A percentile compares a stretch with the other conserved stretches of the same genome.
Conservation (phyloP, 306 rosid species). For the Cicer bijugum region DNA sequence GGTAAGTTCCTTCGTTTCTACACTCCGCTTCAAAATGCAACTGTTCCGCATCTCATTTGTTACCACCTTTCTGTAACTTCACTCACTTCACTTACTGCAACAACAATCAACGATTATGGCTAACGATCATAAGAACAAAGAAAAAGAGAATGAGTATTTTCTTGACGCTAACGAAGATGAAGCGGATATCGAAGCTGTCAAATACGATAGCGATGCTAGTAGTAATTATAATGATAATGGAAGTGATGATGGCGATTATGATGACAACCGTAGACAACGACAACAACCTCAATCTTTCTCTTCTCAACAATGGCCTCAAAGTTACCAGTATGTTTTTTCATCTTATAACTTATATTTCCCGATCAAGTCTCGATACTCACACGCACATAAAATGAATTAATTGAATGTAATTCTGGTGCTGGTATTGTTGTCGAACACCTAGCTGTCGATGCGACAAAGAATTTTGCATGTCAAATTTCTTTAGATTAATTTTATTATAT, state of each 20-base stretch:
- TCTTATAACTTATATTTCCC: too few species aligned
- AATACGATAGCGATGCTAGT: constrained; percentile 32
- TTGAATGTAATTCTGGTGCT: too few species aligned
- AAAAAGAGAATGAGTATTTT: constrained; percentile 44
- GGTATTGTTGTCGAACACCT: too few species aligned
- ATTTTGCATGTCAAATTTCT: background rate
- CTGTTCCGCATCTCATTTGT: constrained; percentile 33
- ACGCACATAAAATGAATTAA: too few species aligned
- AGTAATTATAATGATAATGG: constrained; percentile 24
- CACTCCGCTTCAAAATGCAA: constrained; percentile 36
- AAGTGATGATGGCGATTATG: constrained; percentile 25
- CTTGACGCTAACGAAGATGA: constrained; percentile 45
- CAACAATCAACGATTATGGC: constrained; percentile 13
- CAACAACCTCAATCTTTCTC: constrained; percentile 42
- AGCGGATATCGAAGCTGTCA: constrained; percentile 47
- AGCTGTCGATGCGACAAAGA: too few species aligned
- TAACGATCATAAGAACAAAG: constrained; percentile 30
- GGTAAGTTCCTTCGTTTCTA: background rate
- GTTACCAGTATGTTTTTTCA: constrained; percentile 57
- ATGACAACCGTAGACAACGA: constrained; percentile 6
- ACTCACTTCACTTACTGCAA: background rate
- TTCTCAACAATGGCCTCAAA: constrained; percentile 84
- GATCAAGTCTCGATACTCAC: too few species aligned
- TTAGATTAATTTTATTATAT: background rate
- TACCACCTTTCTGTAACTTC: background rate